Evolutionary conservation across 1,139 yeast species (phyloP), one percentile per base, ranked within the genome.

Genomic region (Yamadazyma diospyri): DNA sequence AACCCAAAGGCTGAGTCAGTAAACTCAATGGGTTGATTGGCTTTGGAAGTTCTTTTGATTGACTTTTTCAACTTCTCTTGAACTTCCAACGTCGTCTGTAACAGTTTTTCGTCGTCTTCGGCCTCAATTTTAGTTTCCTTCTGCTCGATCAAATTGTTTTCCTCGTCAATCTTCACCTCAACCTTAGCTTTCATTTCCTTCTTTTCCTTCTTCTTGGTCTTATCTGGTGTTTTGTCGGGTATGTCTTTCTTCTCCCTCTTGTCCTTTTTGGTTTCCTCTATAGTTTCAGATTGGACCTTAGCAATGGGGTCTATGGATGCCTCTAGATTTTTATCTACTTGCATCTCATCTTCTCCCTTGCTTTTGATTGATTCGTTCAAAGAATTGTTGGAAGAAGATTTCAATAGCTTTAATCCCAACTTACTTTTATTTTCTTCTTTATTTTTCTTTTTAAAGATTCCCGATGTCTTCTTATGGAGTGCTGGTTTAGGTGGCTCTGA

Each of bases 1-100:
- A 83, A 83, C 4, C 94, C 94, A 60, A 83, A 83, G 4, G 92
- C 89, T 16, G 89, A 81, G 44, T 82, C 92, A 2, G 85, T 80
- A 58, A 82, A 82, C 43, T 79, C 78, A 27, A 82, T 72, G 0
- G 94, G 89, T 38, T 83, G 86, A 50, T 83, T 83, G 21, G 76
- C 72, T 37, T 53, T 55, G 7, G 73, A 66, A 0, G 69, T 57
- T 34, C 74, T 52, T 38, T 54, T 62, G 43, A 69, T 69, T 7
- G 69, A 61, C 45, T 63, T 64, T 36, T 65, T 65, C 40, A 69
- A 53, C 48, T 67, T 66, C 39, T 69, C 74, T 45, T 69, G 74
- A 8, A 69, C 68, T 32, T 68, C 72, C 17, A 51, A 55, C 2
- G 73, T 67, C 12, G 66, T 61, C 37, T 62, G 58, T 24, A 66